Evolutionary conservation across 345 rosid genomes (phyloP), one percentile per base, ranked within the genome.

Genomic region (Brassica napus): DNA sequence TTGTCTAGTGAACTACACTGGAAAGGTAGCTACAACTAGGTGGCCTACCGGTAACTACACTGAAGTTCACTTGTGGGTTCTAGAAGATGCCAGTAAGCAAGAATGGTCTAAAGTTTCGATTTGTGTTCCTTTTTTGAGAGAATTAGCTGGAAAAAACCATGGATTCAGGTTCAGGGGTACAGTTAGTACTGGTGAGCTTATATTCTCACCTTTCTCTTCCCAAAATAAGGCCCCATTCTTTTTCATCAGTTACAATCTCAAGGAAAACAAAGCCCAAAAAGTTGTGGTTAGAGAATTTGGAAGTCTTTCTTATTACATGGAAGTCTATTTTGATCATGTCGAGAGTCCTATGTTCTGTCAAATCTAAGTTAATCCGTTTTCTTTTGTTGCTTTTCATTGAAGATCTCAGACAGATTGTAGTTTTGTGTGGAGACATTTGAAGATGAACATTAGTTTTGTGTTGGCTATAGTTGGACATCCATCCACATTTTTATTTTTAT

Each of bases 1-100:
- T 6, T 57, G 61, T 0, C 0, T 64, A 9, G 57, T 65, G 31
- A 24, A 65, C 31, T 21, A 66, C 42, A 6, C 2, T 3, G 72
- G 72, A 8, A 75, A 75, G 42, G 1, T 75, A 57, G 65, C 71
- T 44, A n/a, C 30, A 15, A 0, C 16, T 31, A 34, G 52, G 11
- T 9, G 11, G 2, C 10, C 10, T 52, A 18, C 1, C 6, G 7
- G 2, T 12, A 5, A 15, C 6, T 32, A 47, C 21, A 18, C 21
- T 18, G 4, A 24, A 55, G 1, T 10, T 58, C 0, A 57, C 9
- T 0, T 76, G 0, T 28, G 59, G 66, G 60, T 76, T 67, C 39
- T 76, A 5, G 60, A 76, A 58, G 73, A 76, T 59, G 73, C n/a
- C 2, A 39, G 2, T 4, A 37, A 76, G 39, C 32, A 39, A 26